Base-by-base conservation (phyloP, 805 yeast species). In the Cephaloascus fragrans region DNA sequence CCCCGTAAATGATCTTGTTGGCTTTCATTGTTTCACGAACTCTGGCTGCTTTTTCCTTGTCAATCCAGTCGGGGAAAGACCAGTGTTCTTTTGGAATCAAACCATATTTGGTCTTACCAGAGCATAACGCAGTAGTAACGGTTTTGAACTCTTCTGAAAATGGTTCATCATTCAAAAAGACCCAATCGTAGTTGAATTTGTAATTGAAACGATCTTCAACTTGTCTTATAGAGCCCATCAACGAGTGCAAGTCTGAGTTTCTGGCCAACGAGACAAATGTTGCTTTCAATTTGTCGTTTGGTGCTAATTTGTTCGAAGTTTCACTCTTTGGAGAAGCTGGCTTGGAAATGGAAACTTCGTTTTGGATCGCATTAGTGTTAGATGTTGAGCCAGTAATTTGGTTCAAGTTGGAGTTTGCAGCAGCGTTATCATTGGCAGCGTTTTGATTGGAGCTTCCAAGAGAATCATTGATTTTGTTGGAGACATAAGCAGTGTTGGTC, bases 161-260 rank as follows among this genome's bases (percentile, higher is more conserved):
- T 36, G 73, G 81, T 41, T 80, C 87, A 56, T 90, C 96, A 59
- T 90, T 90, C 50, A 90, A 69, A 59, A 90, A 93, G 19, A 88
- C 93, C 97, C 97, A 90, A 50, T 94, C 97, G 55, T 90, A 90
- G 46, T 83, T 71, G 63, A 64, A 89, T 36, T 83, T 71, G 15
- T 63, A 56, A 67, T 90, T 90, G 70, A 93, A 90, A 45, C 96
- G 70, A 58, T 88, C 97, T 62, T 90, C 97, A 39, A 89, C 73
- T 36, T 80, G 74, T 57, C 85, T 71, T 43, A 85, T 82, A 5
- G 94, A 77, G 26, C 66, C 73, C 35, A 76, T 61, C 38, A 85
- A 60, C 19, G 71, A 70, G 62, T 73, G 68, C 41, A 85, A 57
- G 54, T 85, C 95, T n/a, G 64, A 50, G 57, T 84, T 83, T 62